Percentiles rank a stretch among this genome's conserved stretches.
phyloP scores from a whole-genome alignment of 2,329 filamentous ascomycete genomes.

The Arthrobotrys pseudoclavata region DNA sequence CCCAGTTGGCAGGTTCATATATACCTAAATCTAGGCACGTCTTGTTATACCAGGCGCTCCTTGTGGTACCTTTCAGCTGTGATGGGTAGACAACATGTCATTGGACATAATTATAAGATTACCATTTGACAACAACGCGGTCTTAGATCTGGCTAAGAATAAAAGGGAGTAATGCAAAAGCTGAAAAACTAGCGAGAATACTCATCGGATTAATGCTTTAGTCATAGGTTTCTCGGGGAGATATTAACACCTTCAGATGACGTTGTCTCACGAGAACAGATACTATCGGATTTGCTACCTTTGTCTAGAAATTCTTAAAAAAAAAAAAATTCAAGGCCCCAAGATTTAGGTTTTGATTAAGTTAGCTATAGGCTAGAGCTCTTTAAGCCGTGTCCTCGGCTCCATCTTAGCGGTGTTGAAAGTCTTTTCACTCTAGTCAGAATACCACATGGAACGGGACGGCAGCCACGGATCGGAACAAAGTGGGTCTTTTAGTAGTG shows the following conservation, averaged over 20 bases:
- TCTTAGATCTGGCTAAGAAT: no score
- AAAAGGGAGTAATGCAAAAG: neutral
- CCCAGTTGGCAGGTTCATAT: neutral
- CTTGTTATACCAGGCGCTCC: no score
- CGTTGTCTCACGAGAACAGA: neutral
- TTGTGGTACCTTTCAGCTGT: no score
- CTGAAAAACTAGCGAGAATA: neutral
- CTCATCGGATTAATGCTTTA: neutral
- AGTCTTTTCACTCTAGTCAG: neutral
- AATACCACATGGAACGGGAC: constrained; percentile 24
- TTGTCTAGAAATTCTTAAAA: no score
- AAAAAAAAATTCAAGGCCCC: neutral
- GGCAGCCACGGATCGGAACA: constrained; percentile 18
- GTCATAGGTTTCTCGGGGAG: neutral
- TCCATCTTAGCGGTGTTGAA: neutral
- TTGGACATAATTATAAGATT: no score
- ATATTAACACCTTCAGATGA: neutral
- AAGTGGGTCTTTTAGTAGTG: neutral
- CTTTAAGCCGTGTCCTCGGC: neutral
- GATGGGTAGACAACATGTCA: no score
- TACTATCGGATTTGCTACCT: neutral
- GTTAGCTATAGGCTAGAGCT: neutral
- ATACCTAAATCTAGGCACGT: neutral
- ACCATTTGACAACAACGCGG: no score
- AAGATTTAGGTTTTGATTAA: neutral